Percentiles rank a stretch among this genome's conserved stretches.
These are phyloP conservation scores for Tardiomyces digboiensis DNA, from an alignment of 1,139 yeast genomes.

Conservation along the genomic window DNA sequence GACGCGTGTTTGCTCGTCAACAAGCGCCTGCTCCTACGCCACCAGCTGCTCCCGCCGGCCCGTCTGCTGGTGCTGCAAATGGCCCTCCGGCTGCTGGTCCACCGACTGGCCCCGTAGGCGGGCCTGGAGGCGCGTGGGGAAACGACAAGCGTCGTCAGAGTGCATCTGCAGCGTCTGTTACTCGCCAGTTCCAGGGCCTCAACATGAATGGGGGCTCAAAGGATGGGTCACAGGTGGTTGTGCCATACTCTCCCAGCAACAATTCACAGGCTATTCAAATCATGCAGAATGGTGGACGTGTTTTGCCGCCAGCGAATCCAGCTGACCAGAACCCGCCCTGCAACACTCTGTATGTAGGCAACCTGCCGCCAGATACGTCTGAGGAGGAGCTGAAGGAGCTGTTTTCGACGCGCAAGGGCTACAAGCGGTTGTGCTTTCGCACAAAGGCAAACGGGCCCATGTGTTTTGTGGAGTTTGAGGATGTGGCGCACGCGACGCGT, in stretches of 20 bases:
- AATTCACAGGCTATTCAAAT: slow-evolving; percentile 24
- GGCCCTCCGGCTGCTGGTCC: no score
- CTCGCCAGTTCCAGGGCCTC: slow-evolving; percentile 9
- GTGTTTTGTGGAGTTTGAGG: slow-evolving; percentile 99
- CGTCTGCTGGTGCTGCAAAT: no score
- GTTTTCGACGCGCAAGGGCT: slow-evolving; percentile 89
- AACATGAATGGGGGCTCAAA: slow-evolving; percentile 3
- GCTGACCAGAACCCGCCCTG: slow-evolving; percentile 99
- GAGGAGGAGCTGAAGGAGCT: slow-evolving; percentile 85
- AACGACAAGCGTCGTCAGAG: slow-evolving; percentile 6
- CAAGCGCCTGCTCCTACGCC: slow-evolving; percentile 5
- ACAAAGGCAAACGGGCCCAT: slow-evolving; percentile 70
- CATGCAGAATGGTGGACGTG: slow-evolving; percentile 30
- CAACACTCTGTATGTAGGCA: slow-evolving; percentile 93
- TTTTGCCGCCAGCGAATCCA: slow-evolving; percentile 96
- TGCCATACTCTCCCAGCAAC: slow-evolving; percentile 26
- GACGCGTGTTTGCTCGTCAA: slow-evolving; percentile 15
- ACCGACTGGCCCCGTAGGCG: no score
- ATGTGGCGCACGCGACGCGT: slow-evolving; percentile 85
- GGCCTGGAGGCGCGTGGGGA: slow-evolving; percentile 7
- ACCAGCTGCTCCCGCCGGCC: slow-evolving; percentile 4
- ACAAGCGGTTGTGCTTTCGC: slow-evolving; percentile 84
- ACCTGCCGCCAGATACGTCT: slow-evolving; percentile 94
- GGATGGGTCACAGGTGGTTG: slow-evolving; percentile 19
- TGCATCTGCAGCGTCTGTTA: slow-evolving; percentile 4